Base-by-base conservation (phyloP, 768 basidiomycete species). In the Russula lepida region DNA sequence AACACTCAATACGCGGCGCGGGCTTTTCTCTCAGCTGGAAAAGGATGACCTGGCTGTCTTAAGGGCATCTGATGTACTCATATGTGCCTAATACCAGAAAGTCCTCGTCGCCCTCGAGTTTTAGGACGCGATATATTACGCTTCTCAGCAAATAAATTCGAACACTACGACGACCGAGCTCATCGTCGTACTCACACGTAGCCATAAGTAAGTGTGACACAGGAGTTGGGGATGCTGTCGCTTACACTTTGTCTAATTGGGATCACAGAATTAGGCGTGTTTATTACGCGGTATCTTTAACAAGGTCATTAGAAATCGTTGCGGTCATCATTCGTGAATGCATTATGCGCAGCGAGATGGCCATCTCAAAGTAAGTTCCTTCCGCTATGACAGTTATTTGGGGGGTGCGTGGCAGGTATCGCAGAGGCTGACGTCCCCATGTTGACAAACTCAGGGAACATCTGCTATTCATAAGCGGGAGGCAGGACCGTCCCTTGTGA, bases 301-400 rank as follows among this genome's bases (percentile, higher is more conserved):
- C 37, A 48, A 46, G 62, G 62, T 2, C 46, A 59, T 17, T 55
- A 15, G 33, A 63, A 55, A 58, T 63, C n/a, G 62, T 58, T 30
- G 58, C 62, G 5, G 59, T 63, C 12, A 53, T 48, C n/a, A 58
- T 53, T 4, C 62, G 47, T 48, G 8, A 55, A 53, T 27, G 30
- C 41, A 30, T 8, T 21, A 47, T 17, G 30, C 30, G n/a, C 25
- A 15, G 12, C 12, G 23, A 64, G 54, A 58, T 11, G 62, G 56
- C 39, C 58, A 63, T 23, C 39, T 63, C n/a, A 54, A 47, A 23
- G 53, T 63, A 8, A 46, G 48, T 19, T 2, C 8, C 27, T 28
- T 35, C 35, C 12, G 35, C 35, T 30, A 4, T 25, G 17, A 49
- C 15, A 2, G 25, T 43, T 44, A 30, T 8, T 3, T 13, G 35